These are phyloP conservation scores for Emergomyces orientalis DNA, from an alignment of 2,329 filamentous ascomycete genomes.

Conservation along the genomic window DNA sequence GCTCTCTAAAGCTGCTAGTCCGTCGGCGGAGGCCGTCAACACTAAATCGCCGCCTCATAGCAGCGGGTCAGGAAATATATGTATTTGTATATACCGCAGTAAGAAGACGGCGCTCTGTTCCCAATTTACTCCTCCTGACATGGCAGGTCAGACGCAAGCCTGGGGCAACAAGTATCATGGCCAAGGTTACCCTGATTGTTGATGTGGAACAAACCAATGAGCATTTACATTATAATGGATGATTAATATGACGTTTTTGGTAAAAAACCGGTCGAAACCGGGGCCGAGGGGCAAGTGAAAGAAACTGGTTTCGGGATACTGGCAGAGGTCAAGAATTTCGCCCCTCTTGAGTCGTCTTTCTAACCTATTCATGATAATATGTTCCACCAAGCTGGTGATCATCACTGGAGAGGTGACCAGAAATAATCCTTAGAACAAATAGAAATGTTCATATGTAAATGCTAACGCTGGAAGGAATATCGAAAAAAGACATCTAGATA, in stretches of 20 bases:
- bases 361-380: no score
- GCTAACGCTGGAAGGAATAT: no score
- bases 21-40: neutral
- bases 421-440: no score
- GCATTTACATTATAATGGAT: neutral
- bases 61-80: neutral
- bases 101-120: neutral
- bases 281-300: neutral
- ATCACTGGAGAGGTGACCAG: no score
- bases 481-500: no score
- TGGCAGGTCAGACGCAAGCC: neutral
- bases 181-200: neutral
- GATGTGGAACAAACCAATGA: neutral
- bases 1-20: neutral
- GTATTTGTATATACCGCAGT: neutral
- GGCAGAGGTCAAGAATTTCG: no score
- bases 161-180: neutral
- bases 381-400: no score
- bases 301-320: neutral
- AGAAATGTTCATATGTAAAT: no score
- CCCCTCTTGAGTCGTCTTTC: neutral
- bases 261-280: no score
- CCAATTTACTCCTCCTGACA: neutral
- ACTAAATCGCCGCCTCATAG: neutral
- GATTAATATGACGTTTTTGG: constrained; percentile 6